Evolutionary conservation across 192 early-diverging fungal species (phyloP).

Genomic region (Mortierella alpina): DNA sequence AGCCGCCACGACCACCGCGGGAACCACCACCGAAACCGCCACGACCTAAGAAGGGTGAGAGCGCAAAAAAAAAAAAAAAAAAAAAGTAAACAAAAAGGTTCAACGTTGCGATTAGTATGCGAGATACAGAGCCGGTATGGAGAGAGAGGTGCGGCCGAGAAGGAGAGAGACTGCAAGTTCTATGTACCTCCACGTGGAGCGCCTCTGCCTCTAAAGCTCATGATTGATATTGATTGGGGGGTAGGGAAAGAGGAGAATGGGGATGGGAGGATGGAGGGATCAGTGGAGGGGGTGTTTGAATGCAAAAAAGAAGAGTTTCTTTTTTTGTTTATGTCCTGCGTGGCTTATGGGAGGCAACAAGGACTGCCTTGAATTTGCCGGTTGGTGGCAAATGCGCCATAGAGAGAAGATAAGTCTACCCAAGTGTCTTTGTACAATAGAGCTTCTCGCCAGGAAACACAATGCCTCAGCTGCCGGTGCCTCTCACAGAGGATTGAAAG

Average conservation of each 20-base stretch:
- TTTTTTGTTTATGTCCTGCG: neutral
- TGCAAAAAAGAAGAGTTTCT: neutral
- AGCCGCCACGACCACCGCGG: conserved; percentile 65
- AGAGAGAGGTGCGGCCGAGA: neutral
- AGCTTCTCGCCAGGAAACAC: too few species aligned
- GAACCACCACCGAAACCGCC: conserved; percentile 55
- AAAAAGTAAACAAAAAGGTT: neutral
- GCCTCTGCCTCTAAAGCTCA: conserved; percentile 52
- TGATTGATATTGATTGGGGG: conserved; percentile 20
- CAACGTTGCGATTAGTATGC: too few species aligned
- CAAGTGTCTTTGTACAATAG: too few species aligned
- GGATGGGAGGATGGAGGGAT: neutral
- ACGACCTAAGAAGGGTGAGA: conserved; percentile 26
- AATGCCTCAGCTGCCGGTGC: too few species aligned
- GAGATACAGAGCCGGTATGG: neutral
- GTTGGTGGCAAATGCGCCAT: too few species aligned
- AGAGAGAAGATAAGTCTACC: too few species aligned
- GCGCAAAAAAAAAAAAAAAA: neutral
- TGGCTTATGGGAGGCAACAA: too few species aligned
- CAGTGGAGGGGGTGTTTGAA: neutral
- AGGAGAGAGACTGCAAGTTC: neutral
- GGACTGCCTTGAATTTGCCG: too few species aligned
- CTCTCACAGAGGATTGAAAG: too few species aligned
- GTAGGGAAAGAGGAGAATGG: neutral
- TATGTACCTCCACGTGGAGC: conserved; percentile 42